Evolutionary conservation across 1,284 basidiomycete species (phyloP).

Genomic region (Coniophora puteana): DNA sequence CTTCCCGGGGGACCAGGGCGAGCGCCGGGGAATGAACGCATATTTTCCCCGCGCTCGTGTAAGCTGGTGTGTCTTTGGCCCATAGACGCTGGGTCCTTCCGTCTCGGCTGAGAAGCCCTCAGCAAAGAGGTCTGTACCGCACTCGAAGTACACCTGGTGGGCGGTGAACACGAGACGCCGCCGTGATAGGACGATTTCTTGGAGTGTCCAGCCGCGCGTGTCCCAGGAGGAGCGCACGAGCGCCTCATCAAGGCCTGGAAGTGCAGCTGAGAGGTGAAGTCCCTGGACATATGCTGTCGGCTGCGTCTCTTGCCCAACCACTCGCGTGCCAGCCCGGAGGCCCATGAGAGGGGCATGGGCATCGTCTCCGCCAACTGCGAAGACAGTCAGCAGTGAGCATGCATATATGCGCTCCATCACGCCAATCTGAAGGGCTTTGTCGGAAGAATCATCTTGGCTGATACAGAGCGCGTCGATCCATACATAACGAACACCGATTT

Average conservation of each 20-base stretch:
- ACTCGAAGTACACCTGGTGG: constrained; percentile 5
- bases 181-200: constrained; percentile 16
- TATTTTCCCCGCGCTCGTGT: no score
- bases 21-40: no score
- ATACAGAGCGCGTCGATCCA: constrained; percentile 21
- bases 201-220: constrained; percentile 14
- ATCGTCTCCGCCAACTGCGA: constrained; percentile 17
- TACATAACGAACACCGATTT: constrained; percentile 13
- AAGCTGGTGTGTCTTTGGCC: no score
- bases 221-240: constrained; percentile 10
- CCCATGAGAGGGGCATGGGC: background rate
- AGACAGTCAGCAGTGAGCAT: constrained; percentile 15
- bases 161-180: constrained; percentile 9
- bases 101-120: constrained; percentile 13
- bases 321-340: no score
- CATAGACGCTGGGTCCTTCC: no score
- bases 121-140: constrained; percentile 6
- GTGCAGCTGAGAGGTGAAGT: background rate
- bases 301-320: no score
- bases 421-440: constrained; percentile 14
- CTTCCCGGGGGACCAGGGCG: background rate
- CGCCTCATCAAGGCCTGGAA: background rate
- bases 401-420: constrained; percentile 17
- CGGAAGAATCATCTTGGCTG: constrained; percentile 8
- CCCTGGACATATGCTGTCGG: no score